Evolutionary conservation across 2,329 filamentous ascomycete genomes (phyloP).

Genomic region (Hypoxylon sp.): DNA sequence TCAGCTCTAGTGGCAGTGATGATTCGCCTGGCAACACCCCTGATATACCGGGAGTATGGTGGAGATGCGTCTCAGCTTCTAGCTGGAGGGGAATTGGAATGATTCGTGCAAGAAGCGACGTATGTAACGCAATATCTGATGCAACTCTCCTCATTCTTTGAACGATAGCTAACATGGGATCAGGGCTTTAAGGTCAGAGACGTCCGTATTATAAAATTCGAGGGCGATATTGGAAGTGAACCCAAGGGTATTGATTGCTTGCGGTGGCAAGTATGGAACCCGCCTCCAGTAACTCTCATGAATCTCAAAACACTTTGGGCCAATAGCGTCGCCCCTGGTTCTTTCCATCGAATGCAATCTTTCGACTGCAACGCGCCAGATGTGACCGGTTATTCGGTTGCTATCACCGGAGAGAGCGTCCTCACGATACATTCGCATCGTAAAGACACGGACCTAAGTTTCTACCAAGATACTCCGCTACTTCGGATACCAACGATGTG

Average conservation of each 20-base stretch:
- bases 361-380: not conserved
- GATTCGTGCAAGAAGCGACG: not conserved
- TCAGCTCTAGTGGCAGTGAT: not conserved
- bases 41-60: not conserved
- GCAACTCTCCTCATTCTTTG: not conserved
- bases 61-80: not conserved
- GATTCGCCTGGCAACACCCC: not conserved
- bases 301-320: not conserved
- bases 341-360: not conserved
- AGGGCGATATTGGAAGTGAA: not conserved
- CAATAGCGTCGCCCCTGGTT: not conserved
- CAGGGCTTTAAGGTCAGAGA: slow-evolving; percentile 1
- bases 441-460: not conserved
- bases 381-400: not conserved
- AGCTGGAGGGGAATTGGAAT: not conserved
- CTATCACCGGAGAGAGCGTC: not conserved
- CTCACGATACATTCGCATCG: slow-evolving; percentile 6
- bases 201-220: not conserved
- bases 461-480: not conserved
- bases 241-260: not conserved
- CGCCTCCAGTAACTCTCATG: not conserved
- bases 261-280: not conserved
- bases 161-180: slow-evolving; percentile 1
- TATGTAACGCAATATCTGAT: not conserved
- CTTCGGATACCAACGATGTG: not conserved